Evolutionary conservation across 2,329 filamentous ascomycete species (phyloP).

Genomic region (Talaromyces amestolkiae): DNA sequence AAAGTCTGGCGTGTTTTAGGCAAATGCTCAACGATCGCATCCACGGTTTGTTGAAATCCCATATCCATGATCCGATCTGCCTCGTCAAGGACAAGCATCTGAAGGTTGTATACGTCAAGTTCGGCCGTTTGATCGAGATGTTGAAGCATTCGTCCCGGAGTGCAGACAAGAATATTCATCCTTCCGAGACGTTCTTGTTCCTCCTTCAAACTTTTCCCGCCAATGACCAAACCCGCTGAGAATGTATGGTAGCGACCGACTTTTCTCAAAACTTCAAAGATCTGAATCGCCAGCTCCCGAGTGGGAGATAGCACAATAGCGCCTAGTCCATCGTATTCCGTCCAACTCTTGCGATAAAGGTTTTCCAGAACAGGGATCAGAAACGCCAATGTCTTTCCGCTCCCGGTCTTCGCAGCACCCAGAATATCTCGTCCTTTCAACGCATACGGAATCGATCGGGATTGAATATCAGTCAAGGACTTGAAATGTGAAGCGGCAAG

Average conservation of each 20-base stretch:
- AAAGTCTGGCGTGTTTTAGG: constrained; percentile 84
- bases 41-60: constrained; percentile 87
- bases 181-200: constrained; percentile 78
- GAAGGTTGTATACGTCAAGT: constrained; percentile 84
- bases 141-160: constrained; percentile 90
- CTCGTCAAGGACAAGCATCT: constrained; percentile 91
- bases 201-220: constrained; percentile 85
- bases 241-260: constrained; percentile 86
- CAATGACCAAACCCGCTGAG: constrained; percentile 89
- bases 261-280: constrained; percentile 89
- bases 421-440: constrained; percentile 85
- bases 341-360: constrained; percentile 83
- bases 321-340: constrained; percentile 84
- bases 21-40: constrained; percentile 89
- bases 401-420: constrained; percentile 91
- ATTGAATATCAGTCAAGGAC: constrained; percentile 85
- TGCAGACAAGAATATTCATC: constrained; percentile 98
- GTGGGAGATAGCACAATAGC: constrained; percentile 93
- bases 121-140: constrained; percentile 91
- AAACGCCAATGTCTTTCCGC: constrained; percentile 93
- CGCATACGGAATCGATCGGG: constrained; percentile 80
- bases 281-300: constrained; percentile 91
- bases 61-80: constrained; percentile 97
- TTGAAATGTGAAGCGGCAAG: constrained; percentile 86
- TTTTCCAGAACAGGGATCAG: constrained; percentile 89